phyloP scores from a whole-genome alignment of 1,284 basidiomycete genomes.

The Sanghuangporus weigelae region DNA sequence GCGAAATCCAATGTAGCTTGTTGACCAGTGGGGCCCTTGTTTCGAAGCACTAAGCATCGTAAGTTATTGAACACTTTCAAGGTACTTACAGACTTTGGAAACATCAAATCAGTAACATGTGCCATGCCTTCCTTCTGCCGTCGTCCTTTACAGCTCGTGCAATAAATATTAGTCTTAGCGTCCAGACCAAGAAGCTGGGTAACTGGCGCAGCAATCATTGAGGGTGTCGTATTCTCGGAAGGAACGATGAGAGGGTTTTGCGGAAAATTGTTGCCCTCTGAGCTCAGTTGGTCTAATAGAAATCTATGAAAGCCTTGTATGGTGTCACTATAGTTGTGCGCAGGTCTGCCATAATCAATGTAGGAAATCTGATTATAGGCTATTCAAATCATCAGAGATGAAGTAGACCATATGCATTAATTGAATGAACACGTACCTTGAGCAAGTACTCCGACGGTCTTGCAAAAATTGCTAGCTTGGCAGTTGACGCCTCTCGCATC shows the following conservation, averaged over 20 bases:
- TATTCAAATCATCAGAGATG: constrained; percentile 24
- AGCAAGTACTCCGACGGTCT: constrained; percentile 77
- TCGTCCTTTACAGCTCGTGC: constrained; percentile 68
- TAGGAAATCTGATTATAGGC: constrained; percentile 81
- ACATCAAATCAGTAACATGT: constrained; percentile 84
- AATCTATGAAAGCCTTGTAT: constrained; percentile 97
- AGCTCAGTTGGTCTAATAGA: constrained; percentile 75
- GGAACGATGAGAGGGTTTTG: constrained; percentile 52
- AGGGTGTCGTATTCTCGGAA: constrained; percentile 25
- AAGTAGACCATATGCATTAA: not conserved
- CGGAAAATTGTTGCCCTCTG: constrained; percentile 62
- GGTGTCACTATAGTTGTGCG: constrained; percentile 78
- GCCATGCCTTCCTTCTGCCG: constrained; percentile 71
- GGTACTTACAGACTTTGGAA: constrained; percentile 69
- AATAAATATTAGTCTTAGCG: constrained; percentile 70
- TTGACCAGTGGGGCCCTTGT: constrained; percentile 43
- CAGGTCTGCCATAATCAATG: constrained; percentile 78
- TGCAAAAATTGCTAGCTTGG: constrained; percentile 95
- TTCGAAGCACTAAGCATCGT: not conserved
- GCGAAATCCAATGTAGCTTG: constrained; percentile 54
- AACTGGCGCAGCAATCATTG: constrained; percentile 54
- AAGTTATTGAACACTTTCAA: not conserved
- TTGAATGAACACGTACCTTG: constrained; percentile 52
- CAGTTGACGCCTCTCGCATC: constrained; percentile 94
- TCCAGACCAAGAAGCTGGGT: constrained; percentile 80